Conservation (phyloP, 768 basidiomycete genomes). For the Agaricus sinodeliciosus region DNA sequence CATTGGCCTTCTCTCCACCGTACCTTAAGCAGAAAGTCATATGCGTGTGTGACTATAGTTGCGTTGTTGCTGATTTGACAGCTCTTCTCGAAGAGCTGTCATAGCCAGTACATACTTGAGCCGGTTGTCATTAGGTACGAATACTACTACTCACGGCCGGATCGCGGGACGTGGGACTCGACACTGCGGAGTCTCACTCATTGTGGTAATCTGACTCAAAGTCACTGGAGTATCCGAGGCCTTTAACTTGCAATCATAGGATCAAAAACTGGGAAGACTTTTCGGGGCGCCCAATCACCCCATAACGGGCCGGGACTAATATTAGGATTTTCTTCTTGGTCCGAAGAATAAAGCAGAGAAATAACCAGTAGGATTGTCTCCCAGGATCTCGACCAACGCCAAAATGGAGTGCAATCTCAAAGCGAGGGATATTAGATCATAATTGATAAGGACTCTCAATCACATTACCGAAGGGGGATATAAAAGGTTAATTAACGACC, state of each 20-base stretch:
- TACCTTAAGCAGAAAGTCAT: too few species aligned
- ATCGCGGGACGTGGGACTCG: constrained; percentile 4
- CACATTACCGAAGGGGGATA: not conserved
- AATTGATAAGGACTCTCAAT: not conserved
- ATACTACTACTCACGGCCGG: constrained; percentile 2
- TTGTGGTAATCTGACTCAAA: constrained; percentile 10
- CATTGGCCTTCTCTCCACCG: too few species aligned
- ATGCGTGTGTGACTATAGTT: too few species aligned
- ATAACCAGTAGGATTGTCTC: too few species aligned
- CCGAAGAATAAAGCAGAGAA: too few species aligned
- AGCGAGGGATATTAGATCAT: not conserved
- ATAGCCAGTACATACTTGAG: too few species aligned
- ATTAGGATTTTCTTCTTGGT: too few species aligned
- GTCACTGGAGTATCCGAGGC: constrained; percentile 3
- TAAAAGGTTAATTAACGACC: constrained; percentile 9
- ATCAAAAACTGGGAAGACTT: not conserved
- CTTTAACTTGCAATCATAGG: not conserved
- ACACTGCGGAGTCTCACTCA: not conserved
- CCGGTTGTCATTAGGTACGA: not conserved
- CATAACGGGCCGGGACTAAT: too few species aligned
- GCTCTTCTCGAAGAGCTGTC: too few species aligned
- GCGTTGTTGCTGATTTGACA: too few species aligned
- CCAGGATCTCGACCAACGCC: too few species aligned
- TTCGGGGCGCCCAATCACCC: too few species aligned
- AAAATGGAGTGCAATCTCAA: not conserved